phyloP scores from a whole-genome alignment of 768 basidiomycete species.

The Jaapia argillacea region DNA sequence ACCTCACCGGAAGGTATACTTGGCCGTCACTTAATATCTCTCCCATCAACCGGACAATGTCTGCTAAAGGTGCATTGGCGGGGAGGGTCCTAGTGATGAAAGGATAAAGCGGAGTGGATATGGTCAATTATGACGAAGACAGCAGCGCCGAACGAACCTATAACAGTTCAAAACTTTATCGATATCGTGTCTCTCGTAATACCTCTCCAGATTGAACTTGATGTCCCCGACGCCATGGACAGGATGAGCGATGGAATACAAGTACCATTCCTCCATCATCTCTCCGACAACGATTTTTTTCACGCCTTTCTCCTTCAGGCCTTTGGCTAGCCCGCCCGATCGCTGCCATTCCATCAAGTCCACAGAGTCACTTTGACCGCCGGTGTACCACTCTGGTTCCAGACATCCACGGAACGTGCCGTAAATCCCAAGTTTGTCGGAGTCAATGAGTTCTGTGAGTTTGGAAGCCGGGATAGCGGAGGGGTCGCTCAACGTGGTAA shows the following conservation, averaged over 20 bases:
- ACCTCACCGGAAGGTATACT: conserved; percentile 56
- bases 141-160: neutral
- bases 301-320: conserved; percentile 46
- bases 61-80: conserved; percentile 30
- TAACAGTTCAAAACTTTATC: conserved; percentile 25
- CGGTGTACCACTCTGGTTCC: conserved; percentile 38
- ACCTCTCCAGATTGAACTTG: conserved; percentile 46
- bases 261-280: conserved; percentile 67
- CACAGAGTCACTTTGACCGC: conserved; percentile 24
- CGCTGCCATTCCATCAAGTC: conserved; percentile 65
- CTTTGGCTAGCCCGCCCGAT: conserved; percentile 44
- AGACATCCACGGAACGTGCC: conserved; percentile 65
- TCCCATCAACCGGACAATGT: conserved; percentile 39
- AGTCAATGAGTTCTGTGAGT: conserved; percentile 52
- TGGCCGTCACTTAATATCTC: conserved; percentile 51
- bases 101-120: too few species aligned
- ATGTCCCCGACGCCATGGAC: conserved; percentile 41
- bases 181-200: conserved; percentile 43
- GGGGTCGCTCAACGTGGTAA: conserved; percentile 42
- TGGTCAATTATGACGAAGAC: too few species aligned
- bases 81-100: conserved; percentile 20
- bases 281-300: conserved; percentile 58
- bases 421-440: conserved; percentile 37
- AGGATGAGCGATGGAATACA: conserved; percentile 64
- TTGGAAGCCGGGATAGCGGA: conserved; percentile 32